Conservation (phyloP, 352 stramenopile genomes). For the Pythium monospermum region DNA sequence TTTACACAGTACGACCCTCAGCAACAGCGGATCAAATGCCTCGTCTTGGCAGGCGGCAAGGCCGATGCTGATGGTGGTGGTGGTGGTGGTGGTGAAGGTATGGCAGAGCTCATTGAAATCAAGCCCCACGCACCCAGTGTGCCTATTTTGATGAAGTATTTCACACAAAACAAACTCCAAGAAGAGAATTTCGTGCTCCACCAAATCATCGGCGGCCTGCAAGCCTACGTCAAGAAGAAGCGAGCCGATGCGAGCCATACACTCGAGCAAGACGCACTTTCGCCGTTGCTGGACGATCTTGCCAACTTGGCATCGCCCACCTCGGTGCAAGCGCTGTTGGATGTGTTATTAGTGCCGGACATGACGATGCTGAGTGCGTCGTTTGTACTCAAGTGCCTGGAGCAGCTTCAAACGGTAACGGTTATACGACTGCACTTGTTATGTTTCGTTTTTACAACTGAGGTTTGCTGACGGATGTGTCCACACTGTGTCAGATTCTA, state of each 20-base stretch:
- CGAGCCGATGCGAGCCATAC: conserved; percentile 27
- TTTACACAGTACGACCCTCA: conserved; percentile 49
- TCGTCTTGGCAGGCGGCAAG: conserved; percentile 37
- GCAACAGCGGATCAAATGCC: conserved; percentile 38
- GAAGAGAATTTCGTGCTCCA: conserved; percentile 85
- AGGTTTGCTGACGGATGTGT: not conserved
- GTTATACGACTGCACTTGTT: conserved; percentile 4
- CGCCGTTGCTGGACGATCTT: conserved; percentile 62
- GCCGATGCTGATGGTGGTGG: too few relatives aligned
- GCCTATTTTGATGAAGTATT: conserved; percentile 77
- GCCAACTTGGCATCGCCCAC: conserved; percentile 50
- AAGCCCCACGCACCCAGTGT: conserved; percentile 46
- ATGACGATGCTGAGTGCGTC: conserved; percentile 50
- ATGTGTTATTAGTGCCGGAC: conserved; percentile 57
- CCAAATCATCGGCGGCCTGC: conserved; percentile 66
- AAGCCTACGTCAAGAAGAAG: conserved; percentile 72
- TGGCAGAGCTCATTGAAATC: conserved; percentile 57
- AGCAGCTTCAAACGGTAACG: conserved; percentile 46
- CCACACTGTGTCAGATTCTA: conserved; percentile 27
- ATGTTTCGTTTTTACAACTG: conserved; percentile 5
- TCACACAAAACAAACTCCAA: conserved; percentile 81
- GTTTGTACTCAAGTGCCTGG: conserved; percentile 58
- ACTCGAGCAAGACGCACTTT: conserved; percentile 45
- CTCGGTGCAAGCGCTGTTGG: conserved; percentile 65
- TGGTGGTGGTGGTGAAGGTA: too few relatives aligned